phyloP scores from a whole-genome alignment of 169 alveolate species.

The Plasmodium sp. region DNA sequence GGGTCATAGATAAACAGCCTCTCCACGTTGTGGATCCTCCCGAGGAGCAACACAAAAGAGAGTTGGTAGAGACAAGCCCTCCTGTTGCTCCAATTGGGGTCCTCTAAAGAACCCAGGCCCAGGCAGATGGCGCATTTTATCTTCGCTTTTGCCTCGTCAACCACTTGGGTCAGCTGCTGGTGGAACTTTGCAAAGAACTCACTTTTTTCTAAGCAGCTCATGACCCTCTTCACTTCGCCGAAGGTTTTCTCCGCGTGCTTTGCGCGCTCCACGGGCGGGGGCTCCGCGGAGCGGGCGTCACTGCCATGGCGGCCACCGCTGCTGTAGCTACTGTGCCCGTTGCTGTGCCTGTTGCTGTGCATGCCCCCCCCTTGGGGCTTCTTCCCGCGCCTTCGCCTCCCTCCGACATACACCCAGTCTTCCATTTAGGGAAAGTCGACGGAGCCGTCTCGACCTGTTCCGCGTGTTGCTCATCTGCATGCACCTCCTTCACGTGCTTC shows the following conservation, averaged over 20 bases:
- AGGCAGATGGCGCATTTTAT: conserved; percentile 20
- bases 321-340: background rate
- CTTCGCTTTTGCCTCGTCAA: background rate
- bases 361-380: background rate
- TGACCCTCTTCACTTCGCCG: conserved; percentile 30
- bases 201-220: conserved; percentile 13
- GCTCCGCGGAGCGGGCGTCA: background rate
- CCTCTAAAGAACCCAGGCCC: conserved; percentile 53
- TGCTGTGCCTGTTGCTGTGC: background rate
- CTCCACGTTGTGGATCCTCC: background rate
- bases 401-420: conserved; percentile 25
- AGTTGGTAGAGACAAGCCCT: conserved; percentile 38
- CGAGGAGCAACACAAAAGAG: conserved; percentile 8
- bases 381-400: background rate
- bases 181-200: conserved; percentile 22
- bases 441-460: background rate
- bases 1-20: conserved; percentile 44
- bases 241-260: background rate
- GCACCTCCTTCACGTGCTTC: background rate
- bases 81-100: conserved; percentile 14
- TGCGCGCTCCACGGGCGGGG: background rate
- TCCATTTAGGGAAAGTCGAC: conserved; percentile 30
- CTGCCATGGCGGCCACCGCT: too few relatives aligned
- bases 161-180: background rate
- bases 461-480: background rate